phyloP scores from a whole-genome alignment of 805 yeast species.

The Saturnispora saitoi region DNA sequence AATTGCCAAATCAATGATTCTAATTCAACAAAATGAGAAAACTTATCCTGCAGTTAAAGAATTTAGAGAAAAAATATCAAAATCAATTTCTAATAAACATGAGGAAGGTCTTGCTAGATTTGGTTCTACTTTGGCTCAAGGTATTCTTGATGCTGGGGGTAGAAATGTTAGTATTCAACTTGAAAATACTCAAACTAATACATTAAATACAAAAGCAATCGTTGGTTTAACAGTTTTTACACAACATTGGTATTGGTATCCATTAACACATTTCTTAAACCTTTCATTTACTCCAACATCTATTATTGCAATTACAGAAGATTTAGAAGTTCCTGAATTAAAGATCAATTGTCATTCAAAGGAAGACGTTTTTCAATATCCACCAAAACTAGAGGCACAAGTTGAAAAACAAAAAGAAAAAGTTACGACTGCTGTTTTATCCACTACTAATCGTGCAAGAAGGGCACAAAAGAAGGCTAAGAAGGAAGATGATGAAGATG shows the following conservation, averaged over 20 bases:
- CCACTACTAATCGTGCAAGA: conserved; percentile 90
- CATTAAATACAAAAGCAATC: conserved; percentile 82
- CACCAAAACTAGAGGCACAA: conserved; percentile 76
- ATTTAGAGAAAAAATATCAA: conserved; percentile 64
- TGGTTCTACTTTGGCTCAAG: conserved; percentile 96
- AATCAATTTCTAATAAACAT: conserved; percentile 75
- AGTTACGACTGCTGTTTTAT: conserved; percentile 84
- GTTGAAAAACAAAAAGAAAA: conserved; percentile 80
- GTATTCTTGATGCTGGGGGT: conserved; percentile 98
- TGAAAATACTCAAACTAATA: conserved; percentile 82
- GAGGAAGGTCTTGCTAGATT: conserved; percentile 96
- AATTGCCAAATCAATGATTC: conserved; percentile 83
- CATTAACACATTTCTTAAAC: conserved; percentile 85
- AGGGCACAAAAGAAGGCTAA: conserved; percentile 55
- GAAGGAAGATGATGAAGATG: conserved; percentile 36
- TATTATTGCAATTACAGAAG: conserved; percentile 76
- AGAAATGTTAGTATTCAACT: conserved; percentile 90
- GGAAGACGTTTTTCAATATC: conserved; percentile 75
- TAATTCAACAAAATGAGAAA: conserved; percentile 80
- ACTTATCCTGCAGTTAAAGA: conserved; percentile 72
- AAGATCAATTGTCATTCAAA: conserved; percentile 74
- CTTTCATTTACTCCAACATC: conserved; percentile 91
- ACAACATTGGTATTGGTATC: conserved; percentile 99
- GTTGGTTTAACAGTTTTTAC: conserved; percentile 85
- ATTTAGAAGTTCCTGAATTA: conserved; percentile 80